Evolutionary conservation across 768 basidiomycete genomes (phyloP).

Genomic region (Leccinum imitatum): DNA sequence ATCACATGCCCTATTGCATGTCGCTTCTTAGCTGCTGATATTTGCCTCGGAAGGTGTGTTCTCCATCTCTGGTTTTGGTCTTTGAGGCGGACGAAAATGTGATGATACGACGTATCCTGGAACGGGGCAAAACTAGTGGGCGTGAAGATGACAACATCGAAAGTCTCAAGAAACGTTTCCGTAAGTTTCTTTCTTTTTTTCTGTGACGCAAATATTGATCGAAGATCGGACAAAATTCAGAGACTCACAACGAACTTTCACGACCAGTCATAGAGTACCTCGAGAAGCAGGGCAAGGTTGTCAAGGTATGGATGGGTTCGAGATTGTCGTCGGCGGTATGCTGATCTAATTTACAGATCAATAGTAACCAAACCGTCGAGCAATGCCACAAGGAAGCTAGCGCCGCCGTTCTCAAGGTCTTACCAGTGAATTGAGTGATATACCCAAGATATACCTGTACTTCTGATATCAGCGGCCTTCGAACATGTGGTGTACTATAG

Average conservation of each 20-base stretch:
- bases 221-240: constrained; percentile 36
- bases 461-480: background rate
- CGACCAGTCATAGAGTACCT: constrained; percentile 96
- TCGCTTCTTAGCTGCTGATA: constrained; percentile 1
- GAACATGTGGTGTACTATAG: constrained; percentile 1
- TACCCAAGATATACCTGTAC: constrained; percentile 2
- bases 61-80: constrained; percentile 78
- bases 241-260: constrained; percentile 80
- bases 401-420: constrained; percentile 49
- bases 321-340: background rate
- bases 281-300: constrained; percentile 62
- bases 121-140: constrained; percentile 91
- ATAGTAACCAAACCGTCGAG: constrained; percentile 66
- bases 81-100: constrained; percentile 85
- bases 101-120: constrained; percentile 81
- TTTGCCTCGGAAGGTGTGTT: constrained; percentile 60
- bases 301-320: constrained; percentile 51
- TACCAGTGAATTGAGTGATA: constrained; percentile 28
- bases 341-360: constrained; percentile 47
- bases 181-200: constrained; percentile 42
- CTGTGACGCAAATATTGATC: background rate
- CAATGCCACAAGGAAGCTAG: constrained; percentile 66
- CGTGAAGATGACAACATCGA: constrained; percentile 93
- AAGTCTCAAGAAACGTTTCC: constrained; percentile 95
- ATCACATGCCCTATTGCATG: background rate